These are phyloP conservation scores for Beauveria sp. DNA, from an alignment of 2,329 filamentous ascomycete species.

Conservation along the genomic window DNA sequence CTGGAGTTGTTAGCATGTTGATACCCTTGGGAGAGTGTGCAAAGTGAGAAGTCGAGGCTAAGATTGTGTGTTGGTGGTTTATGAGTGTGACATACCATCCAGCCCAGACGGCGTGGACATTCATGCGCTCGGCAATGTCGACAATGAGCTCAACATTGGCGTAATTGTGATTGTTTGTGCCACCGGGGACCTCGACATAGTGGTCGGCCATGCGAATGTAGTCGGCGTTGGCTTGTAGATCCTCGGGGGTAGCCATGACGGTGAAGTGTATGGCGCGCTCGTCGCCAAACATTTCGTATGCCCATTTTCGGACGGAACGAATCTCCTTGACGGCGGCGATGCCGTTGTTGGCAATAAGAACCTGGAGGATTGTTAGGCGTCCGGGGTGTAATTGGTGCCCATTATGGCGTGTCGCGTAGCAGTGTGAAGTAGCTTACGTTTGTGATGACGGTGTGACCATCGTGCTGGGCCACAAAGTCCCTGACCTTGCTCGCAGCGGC, in stretches of 20 bases:
- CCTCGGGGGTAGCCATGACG: slow-evolving; percentile 99
- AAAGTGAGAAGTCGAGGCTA: too few relatives aligned
- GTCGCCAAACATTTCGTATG: slow-evolving; percentile 98
- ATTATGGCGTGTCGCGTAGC: neutral
- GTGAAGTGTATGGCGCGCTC: slow-evolving; percentile 98
- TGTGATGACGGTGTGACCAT: slow-evolving; percentile 96
- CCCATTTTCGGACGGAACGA: slow-evolving; percentile 98
- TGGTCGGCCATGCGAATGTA: slow-evolving; percentile 99
- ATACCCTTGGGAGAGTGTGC: neutral
- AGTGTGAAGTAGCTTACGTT: slow-evolving; percentile 57
- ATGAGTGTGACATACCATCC: slow-evolving; percentile 66
- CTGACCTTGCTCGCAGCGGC: slow-evolving; percentile 82
- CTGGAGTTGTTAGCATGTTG: slow-evolving; percentile 31
- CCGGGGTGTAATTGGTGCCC: too few relatives aligned
- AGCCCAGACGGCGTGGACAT: slow-evolving; percentile 97
- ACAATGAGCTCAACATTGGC: slow-evolving; percentile 99
- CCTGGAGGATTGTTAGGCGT: slow-evolving; percentile 42
- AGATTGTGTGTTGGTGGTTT: neutral
- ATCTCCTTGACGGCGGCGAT: slow-evolving; percentile 99
- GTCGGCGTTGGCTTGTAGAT: slow-evolving; percentile 94
- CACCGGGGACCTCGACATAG: slow-evolving; percentile 97
- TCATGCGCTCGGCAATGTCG: slow-evolving; percentile 96
- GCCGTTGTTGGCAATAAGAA: slow-evolving; percentile 98
- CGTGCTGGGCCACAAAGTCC: slow-evolving; percentile 83
- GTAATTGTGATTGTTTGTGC: slow-evolving; percentile 99